Evolutionary conservation across 129 eudicot genomes (phyloP), one percentile per base, ranked within the genome.

Genomic region (Flaveria bidentis): DNA sequence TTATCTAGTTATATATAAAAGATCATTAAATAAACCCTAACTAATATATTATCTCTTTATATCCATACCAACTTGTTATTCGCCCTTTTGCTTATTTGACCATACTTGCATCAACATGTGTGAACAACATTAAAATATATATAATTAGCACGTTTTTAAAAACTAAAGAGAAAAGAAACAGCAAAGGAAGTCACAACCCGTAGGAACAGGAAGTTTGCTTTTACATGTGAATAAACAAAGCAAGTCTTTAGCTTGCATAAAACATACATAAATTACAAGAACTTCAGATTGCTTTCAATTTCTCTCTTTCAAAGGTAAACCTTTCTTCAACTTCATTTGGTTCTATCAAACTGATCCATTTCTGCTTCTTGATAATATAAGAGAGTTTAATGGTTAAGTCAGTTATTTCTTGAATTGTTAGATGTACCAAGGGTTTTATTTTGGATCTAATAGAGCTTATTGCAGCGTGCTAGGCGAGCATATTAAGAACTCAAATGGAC

Each of bases 261-360:
- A 42, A 49, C 46, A 71, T 28, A 51, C 64, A 16, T 46, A 25
- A 26, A 0, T 16, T 46, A 25, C 75, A 71, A 71, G 14, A 47
- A 23, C 44, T 69, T 1, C 18, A 45, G 7, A 33, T 3, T 12
- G 1, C 36, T 11, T 60, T 60, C 66, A 57, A 2, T 64, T n/a
- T 2, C 25, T 16, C 45, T 8, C 51, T 9, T 51, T 50, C 45
- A 49, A 72, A 72, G 76, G 76, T 72, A 72, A 72, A 72, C 33
- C 65, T 36, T 72, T 46, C 39, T 26, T 62, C 39, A 39, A 17
- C 14, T 39, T 67, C 52, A 39, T 41, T 11, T 71, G n/a, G 15
- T 8, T 36, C 41, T 36, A 36, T 36, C 41, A 36, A 36, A 36
- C 41, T 36, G 7, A 36, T 36, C 41, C 0, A 0, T 36, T 36